These are phyloP conservation scores for Nematocida ironsii DNA, from an alignment of 371 early-diverging fungal genomes.

Conservation along the genomic window DNA sequence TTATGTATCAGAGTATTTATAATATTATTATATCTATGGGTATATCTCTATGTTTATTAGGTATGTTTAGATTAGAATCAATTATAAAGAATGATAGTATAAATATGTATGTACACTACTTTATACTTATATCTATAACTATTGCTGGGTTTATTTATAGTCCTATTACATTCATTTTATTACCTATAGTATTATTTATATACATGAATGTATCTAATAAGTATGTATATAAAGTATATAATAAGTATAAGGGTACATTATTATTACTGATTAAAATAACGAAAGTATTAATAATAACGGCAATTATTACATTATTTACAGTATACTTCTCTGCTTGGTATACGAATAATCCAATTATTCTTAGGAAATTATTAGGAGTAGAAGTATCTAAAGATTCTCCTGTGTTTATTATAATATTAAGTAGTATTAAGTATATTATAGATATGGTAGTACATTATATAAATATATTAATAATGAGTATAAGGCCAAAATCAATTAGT, in stretches of 20 bases:
- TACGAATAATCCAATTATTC: neutral
- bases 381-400: slow-evolving; percentile 11
- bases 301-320: neutral
- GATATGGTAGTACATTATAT: neutral
- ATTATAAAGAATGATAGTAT: slow-evolving; percentile 7
- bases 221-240: neutral
- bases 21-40: slow-evolving; percentile 18
- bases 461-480: neutral
- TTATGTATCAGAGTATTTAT: neutral
- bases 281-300: slow-evolving; percentile 6
- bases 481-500: neutral
- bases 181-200: slow-evolving; percentile 11
- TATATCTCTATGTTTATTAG: slow-evolving; percentile 5
- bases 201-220: too few species aligned
- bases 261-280: slow-evolving; percentile 26
- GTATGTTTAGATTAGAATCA: slow-evolving; percentile 35
- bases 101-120: slow-evolving; percentile 23
- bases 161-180: slow-evolving; percentile 20
- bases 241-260: neutral
- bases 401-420: neutral
- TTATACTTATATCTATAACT: neutral
- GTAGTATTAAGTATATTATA: neutral
- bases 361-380: neutral
- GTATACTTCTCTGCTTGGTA: slow-evolving; percentile 30
- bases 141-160: slow-evolving; percentile 1